Percentiles rank a stretch among this genome's conserved stretches.
phyloP scores from a whole-genome alignment of 805 yeast genomes.

The Maudiozyma barnettii region DNA sequence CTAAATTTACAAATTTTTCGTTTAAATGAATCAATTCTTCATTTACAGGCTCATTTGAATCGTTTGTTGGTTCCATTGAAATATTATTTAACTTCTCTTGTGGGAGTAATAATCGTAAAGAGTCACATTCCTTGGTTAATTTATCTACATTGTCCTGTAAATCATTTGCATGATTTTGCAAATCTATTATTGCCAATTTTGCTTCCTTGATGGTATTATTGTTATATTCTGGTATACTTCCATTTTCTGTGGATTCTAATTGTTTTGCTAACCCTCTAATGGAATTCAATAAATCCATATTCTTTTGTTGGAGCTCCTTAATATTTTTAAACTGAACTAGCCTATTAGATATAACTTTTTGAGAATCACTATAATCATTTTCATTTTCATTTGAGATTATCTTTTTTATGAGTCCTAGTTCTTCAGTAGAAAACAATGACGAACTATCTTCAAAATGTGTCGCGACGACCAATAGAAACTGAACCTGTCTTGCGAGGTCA shows the following conservation, averaged over 20 bases:
- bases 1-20: too few species aligned
- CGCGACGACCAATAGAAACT: constrained; percentile 49
- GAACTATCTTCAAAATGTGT: constrained; percentile 43
- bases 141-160: constrained; percentile 42
- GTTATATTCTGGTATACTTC: constrained; percentile 20
- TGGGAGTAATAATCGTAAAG: neutral
- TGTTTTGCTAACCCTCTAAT: constrained; percentile 64
- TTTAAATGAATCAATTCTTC: too few species aligned
- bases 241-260: constrained; percentile 55
- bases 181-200: constrained; percentile 47
- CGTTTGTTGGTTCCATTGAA: too few species aligned
- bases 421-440: constrained; percentile 54
- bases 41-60: too few species aligned
- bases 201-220: constrained; percentile 47
- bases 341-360: constrained; percentile 58
- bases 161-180: constrained; percentile 46
- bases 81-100: neutral
- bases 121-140: constrained; percentile 49
- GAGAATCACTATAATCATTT: constrained; percentile 53
- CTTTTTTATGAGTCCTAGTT: constrained; percentile 52
- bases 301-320: constrained; percentile 61
- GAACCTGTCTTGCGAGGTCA: constrained; percentile 80
- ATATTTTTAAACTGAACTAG: constrained; percentile 61
- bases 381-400: constrained; percentile 32
- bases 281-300: constrained; percentile 58